Conservation (phyloP, 805 yeast species). For the Zygosaccharomyces siamensis region DNA sequence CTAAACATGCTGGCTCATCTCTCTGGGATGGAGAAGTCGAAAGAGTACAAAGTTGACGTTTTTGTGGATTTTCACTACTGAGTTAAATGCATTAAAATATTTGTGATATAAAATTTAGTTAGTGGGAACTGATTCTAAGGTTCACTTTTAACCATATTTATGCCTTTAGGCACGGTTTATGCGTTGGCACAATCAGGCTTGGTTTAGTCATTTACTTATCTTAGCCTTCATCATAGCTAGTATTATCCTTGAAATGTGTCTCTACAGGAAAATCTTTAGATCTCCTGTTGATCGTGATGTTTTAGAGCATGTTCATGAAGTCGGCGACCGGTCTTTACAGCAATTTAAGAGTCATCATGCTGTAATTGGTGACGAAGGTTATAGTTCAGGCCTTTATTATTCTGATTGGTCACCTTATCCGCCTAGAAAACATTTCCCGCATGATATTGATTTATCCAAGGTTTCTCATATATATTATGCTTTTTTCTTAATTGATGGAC, state of each 20-base stretch:
- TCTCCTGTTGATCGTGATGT: conserved; percentile 7
- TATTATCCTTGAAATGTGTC: conserved; percentile 15
- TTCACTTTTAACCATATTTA: background rate
- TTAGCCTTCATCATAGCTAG: conserved; percentile 9
- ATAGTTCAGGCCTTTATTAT: conserved; percentile 41
- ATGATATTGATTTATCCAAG: conserved; percentile 51
- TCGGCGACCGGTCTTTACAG: conserved; percentile 1
- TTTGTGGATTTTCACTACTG: background rate
- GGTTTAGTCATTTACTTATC: conserved; percentile 4
- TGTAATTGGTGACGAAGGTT: conserved; percentile 7
- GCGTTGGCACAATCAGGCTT: conserved; percentile 5
- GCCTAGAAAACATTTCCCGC: conserved; percentile 52
- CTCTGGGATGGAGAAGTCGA: background rate
- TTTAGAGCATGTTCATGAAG: conserved; percentile 6
- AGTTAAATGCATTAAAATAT: background rate
- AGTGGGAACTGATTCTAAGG: background rate
- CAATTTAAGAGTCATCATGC: conserved; percentile 4
- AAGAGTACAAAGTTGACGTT: background rate
- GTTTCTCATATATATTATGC: conserved; percentile 75
- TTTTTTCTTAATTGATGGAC: conserved; percentile 55
- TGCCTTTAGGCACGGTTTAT: conserved; percentile 1
- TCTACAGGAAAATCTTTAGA: conserved; percentile 14
- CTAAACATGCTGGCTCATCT: no score
- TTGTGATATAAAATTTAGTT: background rate
- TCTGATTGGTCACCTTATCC: conserved; percentile 66